Evolutionary conservation across 495 filamentous ascomycete species (phyloP).

Genomic region (Neurospora hispaniola): DNA sequence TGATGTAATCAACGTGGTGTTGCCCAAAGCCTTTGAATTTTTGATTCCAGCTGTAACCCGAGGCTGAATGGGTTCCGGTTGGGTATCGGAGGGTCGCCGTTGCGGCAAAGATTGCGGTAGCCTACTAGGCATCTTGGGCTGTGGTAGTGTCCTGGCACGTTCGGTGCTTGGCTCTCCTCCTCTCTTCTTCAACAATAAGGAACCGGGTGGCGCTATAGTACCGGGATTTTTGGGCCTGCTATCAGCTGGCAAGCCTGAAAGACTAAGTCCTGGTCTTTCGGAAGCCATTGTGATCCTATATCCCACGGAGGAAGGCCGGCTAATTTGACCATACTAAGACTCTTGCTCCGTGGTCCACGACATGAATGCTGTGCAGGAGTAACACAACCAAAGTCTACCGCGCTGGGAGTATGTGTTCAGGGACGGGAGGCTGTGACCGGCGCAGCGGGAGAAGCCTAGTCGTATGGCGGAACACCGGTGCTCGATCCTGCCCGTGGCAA

Average conservation of each 20-base stretch:
- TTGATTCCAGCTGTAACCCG: conserved; percentile 15
- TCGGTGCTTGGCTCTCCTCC: conserved; percentile 14
- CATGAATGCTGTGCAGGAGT: conserved; percentile 6
- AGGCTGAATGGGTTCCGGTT: conserved; percentile 19
- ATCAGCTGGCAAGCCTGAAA: conserved; percentile 13
- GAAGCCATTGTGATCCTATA: conserved; percentile 22
- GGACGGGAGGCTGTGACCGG: conserved; percentile 8
- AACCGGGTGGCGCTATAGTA: conserved; percentile 4
- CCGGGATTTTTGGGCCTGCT: conserved; percentile 7
- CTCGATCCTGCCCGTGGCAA: conserved; percentile 7
- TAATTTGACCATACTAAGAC: conserved; percentile 18
- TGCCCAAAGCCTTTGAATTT: conserved; percentile 7
- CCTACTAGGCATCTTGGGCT: conserved; percentile 23
- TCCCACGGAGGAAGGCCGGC: conserved; percentile 7
- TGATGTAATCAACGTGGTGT: conserved; percentile 2
- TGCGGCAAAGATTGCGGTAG: conserved; percentile 23
- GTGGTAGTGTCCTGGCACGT: conserved; percentile 19
- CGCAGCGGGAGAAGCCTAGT: conserved; percentile 15
- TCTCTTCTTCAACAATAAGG: conserved; percentile 8
- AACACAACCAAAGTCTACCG: background rate
- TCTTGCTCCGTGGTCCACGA: conserved; percentile 6
- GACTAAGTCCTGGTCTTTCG: conserved; percentile 13
- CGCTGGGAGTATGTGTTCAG: conserved; percentile 11
- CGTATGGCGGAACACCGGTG: conserved; percentile 4
- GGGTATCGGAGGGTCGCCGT: conserved; percentile 17